Conservation (phyloP, 2,329 filamentous ascomycete genomes). For the Colletotrichum kahawae region DNA sequence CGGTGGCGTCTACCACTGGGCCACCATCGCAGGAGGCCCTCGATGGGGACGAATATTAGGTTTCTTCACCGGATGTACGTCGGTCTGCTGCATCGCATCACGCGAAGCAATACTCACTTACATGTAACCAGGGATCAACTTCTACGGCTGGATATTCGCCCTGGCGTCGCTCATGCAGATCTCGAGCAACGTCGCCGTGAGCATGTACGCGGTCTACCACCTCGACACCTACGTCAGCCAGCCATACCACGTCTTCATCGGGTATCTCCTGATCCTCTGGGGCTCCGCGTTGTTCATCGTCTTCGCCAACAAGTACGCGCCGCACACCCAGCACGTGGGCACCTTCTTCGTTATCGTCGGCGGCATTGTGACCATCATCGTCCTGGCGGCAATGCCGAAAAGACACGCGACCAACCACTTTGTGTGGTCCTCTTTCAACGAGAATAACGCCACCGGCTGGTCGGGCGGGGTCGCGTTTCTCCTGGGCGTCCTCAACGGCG, state of each 20-base stretch:
- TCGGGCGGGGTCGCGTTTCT: constrained; percentile 67
- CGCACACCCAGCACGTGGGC: constrained; percentile 56
- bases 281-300: constrained; percentile 55
- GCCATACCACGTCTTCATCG: constrained; percentile 65
- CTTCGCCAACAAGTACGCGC: constrained; percentile 60
- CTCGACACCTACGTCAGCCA: constrained; percentile 51
- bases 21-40: constrained; percentile 60
- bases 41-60: constrained; percentile 57
- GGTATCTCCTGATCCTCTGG: constrained; percentile 62
- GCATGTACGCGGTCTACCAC: constrained; percentile 66
- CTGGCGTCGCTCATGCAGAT: constrained; percentile 64
- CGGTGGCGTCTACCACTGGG: constrained; percentile 67
- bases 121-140: constrained; percentile 48
- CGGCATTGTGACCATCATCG: constrained; percentile 57
- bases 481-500: constrained; percentile 69
- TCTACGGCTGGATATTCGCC: constrained; percentile 67
- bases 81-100: background rate
- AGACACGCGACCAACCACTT: constrained; percentile 54
- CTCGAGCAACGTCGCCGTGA: constrained; percentile 62
- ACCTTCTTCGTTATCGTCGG: constrained; percentile 60
- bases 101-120: background rate
- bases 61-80: constrained; percentile 44
- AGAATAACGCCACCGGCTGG: constrained; percentile 58
- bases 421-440: constrained; percentile 56
- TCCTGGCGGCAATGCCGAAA: constrained; percentile 58